These are phyloP conservation scores for Schoenoplectus triqueter DNA, from an alignment of 202 grass and related monocot genomes.

Conservation along the genomic window DNA sequence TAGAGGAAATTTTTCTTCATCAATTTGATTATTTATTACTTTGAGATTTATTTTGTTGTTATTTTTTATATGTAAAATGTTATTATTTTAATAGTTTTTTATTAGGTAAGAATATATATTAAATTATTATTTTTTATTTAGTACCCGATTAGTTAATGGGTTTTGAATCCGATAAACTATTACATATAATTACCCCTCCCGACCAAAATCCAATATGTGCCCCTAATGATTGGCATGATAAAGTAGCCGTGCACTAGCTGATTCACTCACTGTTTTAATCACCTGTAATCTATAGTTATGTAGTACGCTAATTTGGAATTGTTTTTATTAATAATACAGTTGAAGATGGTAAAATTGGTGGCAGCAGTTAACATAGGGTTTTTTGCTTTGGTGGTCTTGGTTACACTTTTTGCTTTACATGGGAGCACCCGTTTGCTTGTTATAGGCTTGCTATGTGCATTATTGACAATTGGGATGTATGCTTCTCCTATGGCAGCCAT, in stretches of 20 bases:
- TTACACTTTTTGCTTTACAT: conserved; percentile 56
- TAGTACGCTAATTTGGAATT: background rate
- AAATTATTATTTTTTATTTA: no score
- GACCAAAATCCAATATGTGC: no score
- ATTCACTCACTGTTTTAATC: background rate
- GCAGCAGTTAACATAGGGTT: conserved; percentile 57
- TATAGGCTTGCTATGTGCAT: conserved; percentile 64
- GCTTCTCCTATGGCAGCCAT: conserved; percentile 75
- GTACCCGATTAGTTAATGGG: no score
- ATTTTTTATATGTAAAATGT: no score
- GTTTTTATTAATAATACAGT: conserved; percentile 37
- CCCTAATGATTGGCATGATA: background rate
- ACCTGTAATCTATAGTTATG: background rate
- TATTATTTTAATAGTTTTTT: no score
- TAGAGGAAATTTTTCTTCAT: no score
- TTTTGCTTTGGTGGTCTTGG: conserved; percentile 53
- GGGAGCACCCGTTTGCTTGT: conserved; percentile 50
- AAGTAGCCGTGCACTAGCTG: background rate
- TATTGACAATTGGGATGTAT: conserved; percentile 82
- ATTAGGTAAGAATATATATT: no score
- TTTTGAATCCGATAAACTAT: no score
- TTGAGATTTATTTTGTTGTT: no score
- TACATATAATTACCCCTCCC: no score
- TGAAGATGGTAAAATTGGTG: conserved; percentile 70
- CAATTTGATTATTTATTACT: no score